Evolutionary conservation across 192 early-diverging fungal genomes (phyloP).

Genomic region (Entomortierella beljakovae): DNA sequence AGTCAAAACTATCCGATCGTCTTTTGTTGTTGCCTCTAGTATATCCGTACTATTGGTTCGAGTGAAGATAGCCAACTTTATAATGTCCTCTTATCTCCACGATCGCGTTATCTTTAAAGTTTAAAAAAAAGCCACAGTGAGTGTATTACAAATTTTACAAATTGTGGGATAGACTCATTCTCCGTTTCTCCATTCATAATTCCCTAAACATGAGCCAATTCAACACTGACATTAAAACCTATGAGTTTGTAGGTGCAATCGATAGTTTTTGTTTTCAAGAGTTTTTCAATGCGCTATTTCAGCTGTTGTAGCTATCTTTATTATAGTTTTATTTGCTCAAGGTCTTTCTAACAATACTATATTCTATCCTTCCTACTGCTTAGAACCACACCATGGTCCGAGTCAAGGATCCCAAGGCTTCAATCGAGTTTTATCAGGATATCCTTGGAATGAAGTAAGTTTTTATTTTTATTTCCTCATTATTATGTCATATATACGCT

Average conservation of each 20-base stretch:
- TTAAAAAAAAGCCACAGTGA: background rate
- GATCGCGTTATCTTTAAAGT: no score
- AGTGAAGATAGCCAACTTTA: no score
- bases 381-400: constrained; percentile 91
- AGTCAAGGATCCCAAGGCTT: constrained; percentile 83
- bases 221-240: constrained; percentile 48
- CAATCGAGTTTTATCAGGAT: constrained; percentile 79
- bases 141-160: background rate
- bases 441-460: constrained; percentile 84
- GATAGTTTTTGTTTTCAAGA: background rate
- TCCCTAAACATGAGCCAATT: constrained; percentile 35
- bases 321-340: background rate
- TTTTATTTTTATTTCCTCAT: background rate
- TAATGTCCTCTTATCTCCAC: no score
- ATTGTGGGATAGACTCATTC: background rate
- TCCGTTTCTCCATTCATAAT: background rate
- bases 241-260: constrained; percentile 42
- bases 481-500: background rate
- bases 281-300: no score
- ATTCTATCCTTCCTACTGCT: background rate
- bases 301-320: background rate
- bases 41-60: no score
- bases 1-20: no score
- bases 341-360: background rate
- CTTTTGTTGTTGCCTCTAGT: no score